phyloP scores from a whole-genome alignment of 169 alveolate species.

The Blepharisma undulans region DNA sequence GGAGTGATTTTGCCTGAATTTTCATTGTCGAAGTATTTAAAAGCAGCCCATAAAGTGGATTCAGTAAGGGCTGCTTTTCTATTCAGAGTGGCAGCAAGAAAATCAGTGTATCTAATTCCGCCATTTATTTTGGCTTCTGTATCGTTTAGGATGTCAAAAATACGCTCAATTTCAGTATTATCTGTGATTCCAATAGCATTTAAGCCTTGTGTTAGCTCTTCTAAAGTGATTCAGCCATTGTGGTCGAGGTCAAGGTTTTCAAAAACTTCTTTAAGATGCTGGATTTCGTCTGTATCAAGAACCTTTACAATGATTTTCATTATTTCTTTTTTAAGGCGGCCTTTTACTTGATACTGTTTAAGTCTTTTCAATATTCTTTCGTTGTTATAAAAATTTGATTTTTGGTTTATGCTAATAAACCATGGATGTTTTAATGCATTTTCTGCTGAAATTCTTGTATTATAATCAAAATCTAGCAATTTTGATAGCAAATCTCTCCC shows the following conservation, averaged over 20 bases:
- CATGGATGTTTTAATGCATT: constrained; percentile 59
- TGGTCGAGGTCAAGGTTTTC: constrained; percentile 44
- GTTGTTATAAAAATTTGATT: constrained; percentile 12
- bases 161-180: not conserved
- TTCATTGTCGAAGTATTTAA: constrained; percentile 66
- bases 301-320: constrained; percentile 49
- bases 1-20: constrained; percentile 53
- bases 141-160: constrained; percentile 36
- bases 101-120: constrained; percentile 55
- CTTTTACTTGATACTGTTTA: constrained; percentile 38
- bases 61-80: constrained; percentile 36
- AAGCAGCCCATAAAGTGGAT: constrained; percentile 54
- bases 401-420: constrained; percentile 36
- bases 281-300: constrained; percentile 42
- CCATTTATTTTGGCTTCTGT: constrained; percentile 47
- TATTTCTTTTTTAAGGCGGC: constrained; percentile 46
- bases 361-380: constrained; percentile 31
- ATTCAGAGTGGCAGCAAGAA: constrained; percentile 52
- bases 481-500: constrained; percentile 52
- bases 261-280: constrained; percentile 45
- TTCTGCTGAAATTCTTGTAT: constrained; percentile 45
- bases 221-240: constrained; percentile 46
- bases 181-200: not conserved
- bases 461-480: constrained; percentile 46
- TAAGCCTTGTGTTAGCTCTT: constrained; percentile 43